A percentile compares a stretch with the other conserved stretches of the same genome.
Conservation (phyloP, 768 basidiomycete species). For the Podaxis pistillaris region DNA sequence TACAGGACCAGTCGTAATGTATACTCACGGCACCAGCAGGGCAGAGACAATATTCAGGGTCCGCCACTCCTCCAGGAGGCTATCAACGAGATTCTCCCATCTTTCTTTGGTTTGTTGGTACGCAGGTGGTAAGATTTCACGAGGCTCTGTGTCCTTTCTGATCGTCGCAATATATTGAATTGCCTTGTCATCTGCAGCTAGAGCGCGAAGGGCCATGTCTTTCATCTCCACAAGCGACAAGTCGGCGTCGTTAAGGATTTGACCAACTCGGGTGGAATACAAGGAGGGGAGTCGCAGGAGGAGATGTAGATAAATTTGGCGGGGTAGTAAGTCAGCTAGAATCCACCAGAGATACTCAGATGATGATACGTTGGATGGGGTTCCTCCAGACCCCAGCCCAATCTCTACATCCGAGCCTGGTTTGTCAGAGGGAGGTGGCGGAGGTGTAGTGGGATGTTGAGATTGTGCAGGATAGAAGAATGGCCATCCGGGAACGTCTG, state of each 20-base stretch:
- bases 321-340: neutral
- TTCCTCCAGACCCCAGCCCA: neutral
- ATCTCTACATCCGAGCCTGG: neutral
- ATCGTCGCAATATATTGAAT: constrained; percentile 4
- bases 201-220: constrained; percentile 34
- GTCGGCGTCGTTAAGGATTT: constrained; percentile 63
- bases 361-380: neutral
- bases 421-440: neutral
- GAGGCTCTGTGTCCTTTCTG: neutral
- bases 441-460: neutral
- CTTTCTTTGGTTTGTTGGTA: constrained; percentile 19
- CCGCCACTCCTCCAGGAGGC: constrained; percentile 28
- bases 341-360: neutral
- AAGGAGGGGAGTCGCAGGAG: constrained; percentile 5
- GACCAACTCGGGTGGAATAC: constrained; percentile 45
- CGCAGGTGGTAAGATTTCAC: neutral
- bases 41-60: constrained; percentile 28
- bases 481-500: neutral
- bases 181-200: neutral
- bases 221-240: constrained; percentile 56
- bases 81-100: constrained; percentile 28
- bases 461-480: neutral
- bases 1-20: neutral
- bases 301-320: neutral
- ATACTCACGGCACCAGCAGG: constrained; percentile 24